phyloP scores from a whole-genome alignment of 2,329 filamentous ascomycete species.

The Penicillium hordei region DNA sequence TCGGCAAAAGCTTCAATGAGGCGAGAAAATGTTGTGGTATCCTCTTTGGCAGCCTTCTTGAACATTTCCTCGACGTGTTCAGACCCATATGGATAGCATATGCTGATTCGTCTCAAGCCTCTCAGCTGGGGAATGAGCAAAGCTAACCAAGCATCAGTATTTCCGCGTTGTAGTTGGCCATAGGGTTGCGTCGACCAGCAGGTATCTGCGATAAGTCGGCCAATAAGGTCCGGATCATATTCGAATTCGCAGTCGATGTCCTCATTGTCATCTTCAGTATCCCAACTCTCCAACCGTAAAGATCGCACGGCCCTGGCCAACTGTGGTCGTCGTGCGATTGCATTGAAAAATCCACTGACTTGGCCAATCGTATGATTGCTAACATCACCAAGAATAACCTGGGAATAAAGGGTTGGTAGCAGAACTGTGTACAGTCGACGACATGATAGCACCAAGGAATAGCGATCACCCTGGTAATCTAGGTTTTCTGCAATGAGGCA shows the following conservation, averaged over 20 bases:
- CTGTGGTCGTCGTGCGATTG: background rate
- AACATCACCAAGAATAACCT: background rate
- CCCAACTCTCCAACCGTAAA: background rate
- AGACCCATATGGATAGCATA: background rate
- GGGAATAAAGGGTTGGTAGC: conserved; percentile 1
- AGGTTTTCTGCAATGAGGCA: background rate
- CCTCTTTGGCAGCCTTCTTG: background rate
- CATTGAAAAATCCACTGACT: background rate
- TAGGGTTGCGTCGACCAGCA: background rate
- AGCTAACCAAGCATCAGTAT: conserved; percentile 3
- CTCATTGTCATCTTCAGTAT: background rate
- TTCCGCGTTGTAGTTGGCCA: background rate
- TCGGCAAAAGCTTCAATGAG: background rate
- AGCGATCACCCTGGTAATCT: background rate
- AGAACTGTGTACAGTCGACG: background rate
- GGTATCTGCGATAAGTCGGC: background rate
- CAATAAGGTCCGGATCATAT: background rate
- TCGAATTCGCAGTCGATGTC: background rate
- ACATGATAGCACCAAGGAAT: background rate
- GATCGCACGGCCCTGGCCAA: background rate
- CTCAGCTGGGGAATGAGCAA: conserved; percentile 3
- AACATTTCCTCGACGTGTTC: background rate
- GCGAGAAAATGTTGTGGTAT: background rate
- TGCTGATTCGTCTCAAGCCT: background rate
- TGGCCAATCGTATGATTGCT: background rate